These are phyloP conservation scores for Fibroporia radiculosa DNA, from an alignment of 768 basidiomycete species.

Conservation along the genomic window DNA sequence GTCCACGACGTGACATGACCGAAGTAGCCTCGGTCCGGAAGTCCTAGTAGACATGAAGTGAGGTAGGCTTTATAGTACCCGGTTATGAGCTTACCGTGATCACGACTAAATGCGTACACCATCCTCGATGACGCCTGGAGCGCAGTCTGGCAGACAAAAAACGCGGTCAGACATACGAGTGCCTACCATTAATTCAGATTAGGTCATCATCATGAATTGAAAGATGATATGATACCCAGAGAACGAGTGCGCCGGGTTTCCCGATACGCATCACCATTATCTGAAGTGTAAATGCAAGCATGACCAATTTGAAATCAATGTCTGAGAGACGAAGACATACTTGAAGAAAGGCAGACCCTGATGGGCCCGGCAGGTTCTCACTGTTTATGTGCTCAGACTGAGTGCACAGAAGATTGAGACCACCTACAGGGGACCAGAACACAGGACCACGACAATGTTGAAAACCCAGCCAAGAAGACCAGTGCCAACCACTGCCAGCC, in stretches of 20 bases:
- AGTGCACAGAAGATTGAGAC: background rate
- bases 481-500: conserved; percentile 53
- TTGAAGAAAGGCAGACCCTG: conserved; percentile 68
- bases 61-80: background rate
- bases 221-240: conserved; percentile 49
- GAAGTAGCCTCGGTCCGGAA: conserved; percentile 76
- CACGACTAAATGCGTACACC: conserved; percentile 79
- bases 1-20: conserved; percentile 56
- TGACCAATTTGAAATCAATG: background rate
- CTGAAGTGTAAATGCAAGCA: conserved; percentile 30
- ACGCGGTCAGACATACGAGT: conserved; percentile 79
- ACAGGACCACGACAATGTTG: conserved; percentile 82
- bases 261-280: conserved; percentile 76
- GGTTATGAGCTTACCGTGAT: conserved; percentile 41
- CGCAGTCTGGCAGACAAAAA: conserved; percentile 76
- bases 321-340: conserved; percentile 19
- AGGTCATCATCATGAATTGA: background rate
- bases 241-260: conserved; percentile 61
- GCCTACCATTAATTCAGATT: conserved; percentile 27
- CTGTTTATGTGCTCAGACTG: conserved; percentile 24
- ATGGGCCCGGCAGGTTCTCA: conserved; percentile 57
- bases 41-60: conserved; percentile 30
- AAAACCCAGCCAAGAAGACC: conserved; percentile 78
- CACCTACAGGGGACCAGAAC: conserved; percentile 67
- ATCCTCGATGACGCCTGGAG: conserved; percentile 79